Conservation (phyloP, 1,284 basidiomycete genomes). For the Apiotrichum siamense region DNA sequence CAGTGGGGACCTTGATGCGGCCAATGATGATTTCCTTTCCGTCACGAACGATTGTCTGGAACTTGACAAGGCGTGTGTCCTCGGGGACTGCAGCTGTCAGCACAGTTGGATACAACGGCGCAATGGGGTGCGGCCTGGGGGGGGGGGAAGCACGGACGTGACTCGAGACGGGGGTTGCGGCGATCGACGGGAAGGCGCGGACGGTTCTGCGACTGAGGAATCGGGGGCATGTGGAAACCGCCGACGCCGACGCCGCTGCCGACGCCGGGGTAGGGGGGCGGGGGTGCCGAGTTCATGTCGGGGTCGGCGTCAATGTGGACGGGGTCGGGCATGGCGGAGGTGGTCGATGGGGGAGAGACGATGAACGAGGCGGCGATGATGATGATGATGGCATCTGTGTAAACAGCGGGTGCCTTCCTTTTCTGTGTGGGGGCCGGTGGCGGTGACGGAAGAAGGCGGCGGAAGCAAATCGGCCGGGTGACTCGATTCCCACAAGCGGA, state of each 20-base stretch:
- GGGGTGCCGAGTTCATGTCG: constrained; percentile 23
- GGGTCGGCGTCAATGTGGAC: constrained; percentile 20
- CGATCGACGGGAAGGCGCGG: constrained; percentile 36
- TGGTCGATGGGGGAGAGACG: not conserved
- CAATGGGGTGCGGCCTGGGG: not conserved
- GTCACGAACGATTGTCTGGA: constrained; percentile 74
- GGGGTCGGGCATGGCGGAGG: constrained; percentile 6
- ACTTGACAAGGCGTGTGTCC: constrained; percentile 57
- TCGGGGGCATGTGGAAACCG: constrained; percentile 32
- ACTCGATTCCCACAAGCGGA: no score
- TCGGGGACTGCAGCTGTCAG: constrained; percentile 29
- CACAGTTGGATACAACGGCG: not conserved
- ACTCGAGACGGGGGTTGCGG: constrained; percentile 31
- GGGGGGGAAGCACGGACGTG: constrained; percentile 22
- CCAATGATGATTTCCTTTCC: constrained; percentile 81
- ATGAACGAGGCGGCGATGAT: no score
- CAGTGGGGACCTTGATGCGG: constrained; percentile 87
- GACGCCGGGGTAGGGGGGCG: constrained; percentile 35
- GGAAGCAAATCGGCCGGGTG: no score
- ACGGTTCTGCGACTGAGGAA: constrained; percentile 36
- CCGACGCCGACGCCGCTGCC: no score
- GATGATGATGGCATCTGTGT: no score
- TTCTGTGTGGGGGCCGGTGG: no score
- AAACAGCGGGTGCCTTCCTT: no score
- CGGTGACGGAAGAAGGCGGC: no score